Conservation (phyloP, 1,139 yeast genomes). For the Yamadazyma epiphylla region DNA sequence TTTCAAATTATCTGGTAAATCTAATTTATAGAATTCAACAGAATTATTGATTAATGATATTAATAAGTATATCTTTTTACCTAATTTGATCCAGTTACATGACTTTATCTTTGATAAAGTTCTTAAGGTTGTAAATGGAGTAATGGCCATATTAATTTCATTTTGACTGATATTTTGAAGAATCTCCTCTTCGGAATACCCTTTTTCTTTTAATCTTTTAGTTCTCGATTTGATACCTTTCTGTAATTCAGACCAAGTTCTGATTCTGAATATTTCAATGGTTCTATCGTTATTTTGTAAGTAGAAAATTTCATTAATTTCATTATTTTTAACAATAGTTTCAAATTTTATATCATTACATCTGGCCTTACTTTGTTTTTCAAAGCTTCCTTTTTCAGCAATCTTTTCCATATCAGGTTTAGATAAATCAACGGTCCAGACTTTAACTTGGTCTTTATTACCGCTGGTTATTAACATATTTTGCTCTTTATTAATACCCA, state of each 20-base stretch:
- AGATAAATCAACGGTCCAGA: conserved; percentile 67
- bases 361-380: conserved; percentile 77
- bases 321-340: conserved; percentile 23
- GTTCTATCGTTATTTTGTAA: conserved; percentile 79
- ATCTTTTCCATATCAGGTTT: conserved; percentile 53
- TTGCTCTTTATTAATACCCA: conserved; percentile 44
- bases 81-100: conserved; percentile 48
- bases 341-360: conserved; percentile 61
- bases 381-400: conserved; percentile 60
- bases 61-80: conserved; percentile 50
- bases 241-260: conserved; percentile 73
- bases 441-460: conserved; percentile 73
- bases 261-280: conserved; percentile 74
- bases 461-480: conserved; percentile 67
- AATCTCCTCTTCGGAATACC: conserved; percentile 58
- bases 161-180: conserved; percentile 49
- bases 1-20: conserved; percentile 41
- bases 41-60: conserved; percentile 69
- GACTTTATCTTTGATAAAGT: conserved; percentile 54
- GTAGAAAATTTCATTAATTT: conserved; percentile 54
- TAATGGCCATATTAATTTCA: conserved; percentile 55
- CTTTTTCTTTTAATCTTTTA: conserved; percentile 74
- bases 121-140: conserved; percentile 62
- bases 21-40: conserved; percentile 62
- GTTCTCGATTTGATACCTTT: conserved; percentile 78